Evolutionary conservation across 2,329 filamentous ascomycete species (phyloP), one percentile per base, ranked within the genome.

Genomic region (Alternaria gaisen): DNA sequence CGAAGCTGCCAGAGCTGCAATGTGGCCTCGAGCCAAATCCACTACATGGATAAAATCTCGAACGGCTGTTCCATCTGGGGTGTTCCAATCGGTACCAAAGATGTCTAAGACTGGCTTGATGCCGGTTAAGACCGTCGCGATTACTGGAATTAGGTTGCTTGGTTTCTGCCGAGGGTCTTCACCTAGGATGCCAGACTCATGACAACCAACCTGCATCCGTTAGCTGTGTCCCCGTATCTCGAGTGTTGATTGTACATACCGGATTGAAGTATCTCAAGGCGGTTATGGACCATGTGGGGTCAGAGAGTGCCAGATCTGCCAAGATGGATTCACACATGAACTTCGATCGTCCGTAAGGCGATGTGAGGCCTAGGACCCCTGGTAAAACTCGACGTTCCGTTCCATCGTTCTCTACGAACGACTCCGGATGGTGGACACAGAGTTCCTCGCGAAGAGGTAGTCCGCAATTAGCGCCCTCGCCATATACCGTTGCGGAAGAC

Each of bases 31-130:
- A 6, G 88, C 88, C 44, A 91, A 82, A 73, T 90, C 88, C 16
- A 84, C 85, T 38, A 90, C 88, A 66, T 90, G 88, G 64, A 90
- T 89, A 70, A 89, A 91, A 74, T 91, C 88, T 42, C 88, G 85
- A 41, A 90, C 83, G 1, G 87, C 87, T 0, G 88, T 90, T 16
- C 88, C 88, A 67, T 91, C 88, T 4, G 81, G 79, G 0, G 88
- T 90, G 57, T 88, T 83, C 84, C 88, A 91, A 74, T 91, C 87
- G 3, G 82, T 83, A 8, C 88, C 88, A 64, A 88, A 90, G 54
- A 90, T 84, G 51, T 86, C 81, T n/a, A 90, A 79, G 44, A 83
- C 80, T 4, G 80, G 69, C 48, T 83, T 82, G 36, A 82, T 77
- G 1, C 88, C 87, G 0, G 83, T 86, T 68, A 90, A 81, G 8